Evolutionary conservation across 805 yeast genomes (phyloP).

Genomic region (Metschnikowia hibisci): DNA sequence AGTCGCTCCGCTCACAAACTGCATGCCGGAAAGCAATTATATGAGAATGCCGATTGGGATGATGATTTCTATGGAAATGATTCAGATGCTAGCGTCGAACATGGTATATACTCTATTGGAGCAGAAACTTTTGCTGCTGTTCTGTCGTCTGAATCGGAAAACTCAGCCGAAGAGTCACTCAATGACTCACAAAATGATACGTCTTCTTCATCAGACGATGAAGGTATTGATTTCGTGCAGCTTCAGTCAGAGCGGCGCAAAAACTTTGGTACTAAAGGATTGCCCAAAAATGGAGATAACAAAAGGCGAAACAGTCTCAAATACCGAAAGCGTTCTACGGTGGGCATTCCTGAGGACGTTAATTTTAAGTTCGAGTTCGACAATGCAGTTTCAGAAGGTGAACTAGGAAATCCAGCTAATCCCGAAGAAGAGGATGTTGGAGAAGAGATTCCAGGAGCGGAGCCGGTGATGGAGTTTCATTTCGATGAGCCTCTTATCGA

Average conservation of each 20-base stretch:
- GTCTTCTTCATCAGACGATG: slow-evolving; percentile 47
- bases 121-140: slow-evolving; percentile 12
- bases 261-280: slow-evolving; percentile 9
- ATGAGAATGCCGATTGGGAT: slow-evolving; percentile 1
- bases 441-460: slow-evolving; percentile 37
- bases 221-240: slow-evolving; percentile 67
- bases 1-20: slow-evolving; percentile 13
- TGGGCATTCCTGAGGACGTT: slow-evolving; percentile 41
- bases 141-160: not conserved
- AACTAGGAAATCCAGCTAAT: slow-evolving; percentile 14
- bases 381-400: slow-evolving; percentile 22
- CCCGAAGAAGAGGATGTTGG: slow-evolving; percentile 58
- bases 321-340: slow-evolving; percentile 32
- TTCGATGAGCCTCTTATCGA: slow-evolving; percentile 35
- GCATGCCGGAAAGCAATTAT: slow-evolving; percentile 9
- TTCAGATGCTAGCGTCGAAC: slow-evolving; percentile 15
- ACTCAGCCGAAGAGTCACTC: slow-evolving; percentile 26
- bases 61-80: slow-evolving; percentile 1
- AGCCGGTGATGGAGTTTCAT: slow-evolving; percentile 24
- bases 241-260: slow-evolving; percentile 59
- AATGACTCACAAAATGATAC: slow-evolving; percentile 10
- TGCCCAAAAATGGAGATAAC: slow-evolving; percentile 1
- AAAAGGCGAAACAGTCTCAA: slow-evolving; percentile 11
- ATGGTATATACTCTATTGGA: slow-evolving; percentile 24
- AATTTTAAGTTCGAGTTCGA: slow-evolving; percentile 42